Percentiles rank a stretch among this genome's conserved stretches.
Conservation (phyloP, 2,329 filamentous ascomycete species). For the Penicillium brasilianum region DNA sequence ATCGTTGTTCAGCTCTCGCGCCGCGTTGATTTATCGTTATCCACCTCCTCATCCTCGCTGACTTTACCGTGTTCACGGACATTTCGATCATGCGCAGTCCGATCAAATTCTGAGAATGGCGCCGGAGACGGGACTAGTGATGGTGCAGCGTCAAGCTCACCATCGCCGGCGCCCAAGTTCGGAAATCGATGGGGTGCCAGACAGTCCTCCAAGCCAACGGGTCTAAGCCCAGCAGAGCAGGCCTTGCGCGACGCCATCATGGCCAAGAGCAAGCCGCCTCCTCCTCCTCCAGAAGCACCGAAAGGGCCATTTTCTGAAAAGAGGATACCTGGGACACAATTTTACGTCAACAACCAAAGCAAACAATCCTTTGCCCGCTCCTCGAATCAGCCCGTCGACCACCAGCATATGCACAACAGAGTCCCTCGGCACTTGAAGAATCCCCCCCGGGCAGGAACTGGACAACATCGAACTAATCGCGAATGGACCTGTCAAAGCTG, state of each 20-base stretch:
- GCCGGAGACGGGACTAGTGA: slow-evolving; percentile 29
- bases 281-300: slow-evolving; percentile 12
- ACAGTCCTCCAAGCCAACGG: slow-evolving; percentile 27
- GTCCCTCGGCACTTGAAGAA: neutral
- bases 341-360: neutral
- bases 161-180: slow-evolving; percentile 34
- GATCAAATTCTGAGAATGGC: slow-evolving; percentile 37
- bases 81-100: slow-evolving; percentile 40
- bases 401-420: neutral
- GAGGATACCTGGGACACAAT: neutral
- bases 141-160: slow-evolving; percentile 18
- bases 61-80: slow-evolving; percentile 35
- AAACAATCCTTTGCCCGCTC: slow-evolving; percentile 3
- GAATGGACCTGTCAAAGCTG: slow-evolving; percentile 27
- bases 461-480: neutral
- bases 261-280: slow-evolving; percentile 22
- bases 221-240: slow-evolving; percentile 40
- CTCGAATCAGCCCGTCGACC: neutral
- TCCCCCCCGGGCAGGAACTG: neutral
- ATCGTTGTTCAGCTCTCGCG: slow-evolving; percentile 40
- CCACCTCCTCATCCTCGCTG: slow-evolving; percentile 35
- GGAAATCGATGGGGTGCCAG: slow-evolving; percentile 33
- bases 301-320: neutral
- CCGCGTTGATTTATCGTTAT: slow-evolving; percentile 42
- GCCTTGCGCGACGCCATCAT: slow-evolving; percentile 38